Percentiles rank a stretch among this genome's conserved stretches.
These are phyloP conservation scores for Arthrobotrys conoides DNA, from an alignment of 2,329 filamentous ascomycete species.

Conservation along the genomic window DNA sequence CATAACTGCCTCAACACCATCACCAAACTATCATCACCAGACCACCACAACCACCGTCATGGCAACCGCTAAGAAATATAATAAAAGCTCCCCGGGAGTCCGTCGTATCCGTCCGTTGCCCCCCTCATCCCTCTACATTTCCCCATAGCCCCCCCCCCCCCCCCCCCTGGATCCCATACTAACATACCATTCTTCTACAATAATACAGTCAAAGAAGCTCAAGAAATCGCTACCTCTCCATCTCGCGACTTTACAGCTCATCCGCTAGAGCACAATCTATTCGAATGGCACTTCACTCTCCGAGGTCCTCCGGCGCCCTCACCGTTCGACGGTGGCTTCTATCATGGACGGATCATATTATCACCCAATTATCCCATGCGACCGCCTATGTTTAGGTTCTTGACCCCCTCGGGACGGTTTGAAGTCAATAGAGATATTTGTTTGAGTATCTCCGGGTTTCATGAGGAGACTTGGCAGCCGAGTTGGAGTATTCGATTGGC, in stretches of 20 bases:
- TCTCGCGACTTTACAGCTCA: constrained; percentile 87
- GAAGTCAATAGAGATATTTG: constrained; percentile 98
- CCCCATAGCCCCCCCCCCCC: neutral
- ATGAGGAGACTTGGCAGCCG: constrained; percentile 98
- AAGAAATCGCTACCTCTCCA: constrained; percentile 83
- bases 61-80: constrained; percentile 71
- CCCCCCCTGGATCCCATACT: too few relatives aligned
- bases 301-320: constrained; percentile 84
- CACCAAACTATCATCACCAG: neutral
- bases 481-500: constrained; percentile 97
- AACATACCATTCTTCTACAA: constrained; percentile 4
- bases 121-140: constrained; percentile 17
- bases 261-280: constrained; percentile 89
- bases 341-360: constrained; percentile 94
- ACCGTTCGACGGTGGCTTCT: constrained; percentile 84
- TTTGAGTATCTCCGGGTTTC: constrained; percentile 90
- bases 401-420: constrained; percentile 91
- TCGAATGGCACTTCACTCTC: constrained; percentile 99
- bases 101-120: constrained; percentile 78
- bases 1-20: neutral
- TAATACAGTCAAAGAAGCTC: constrained; percentile 83
- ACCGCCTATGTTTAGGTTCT: constrained; percentile 94
- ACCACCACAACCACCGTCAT: neutral
- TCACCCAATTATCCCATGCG: constrained; percentile 91
- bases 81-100: constrained; percentile 85